Percentiles rank a stretch among this genome's conserved stretches.
phyloP scores from a whole-genome alignment of 1,284 basidiomycete species.

The Boletus sp. region DNA sequence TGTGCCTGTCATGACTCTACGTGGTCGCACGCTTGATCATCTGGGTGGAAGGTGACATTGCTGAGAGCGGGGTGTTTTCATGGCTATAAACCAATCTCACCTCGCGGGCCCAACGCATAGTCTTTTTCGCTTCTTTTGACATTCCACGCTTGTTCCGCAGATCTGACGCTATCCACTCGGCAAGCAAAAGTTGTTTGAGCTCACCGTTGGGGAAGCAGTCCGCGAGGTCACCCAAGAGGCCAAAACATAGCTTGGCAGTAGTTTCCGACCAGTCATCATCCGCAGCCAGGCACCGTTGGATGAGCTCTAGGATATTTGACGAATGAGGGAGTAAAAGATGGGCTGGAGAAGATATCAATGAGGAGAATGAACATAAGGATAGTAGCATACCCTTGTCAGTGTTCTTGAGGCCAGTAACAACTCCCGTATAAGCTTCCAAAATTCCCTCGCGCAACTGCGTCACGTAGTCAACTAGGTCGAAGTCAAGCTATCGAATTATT shows the following conservation, averaged over 20 bases:
- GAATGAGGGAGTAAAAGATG: slow-evolving; percentile 72
- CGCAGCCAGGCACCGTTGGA: slow-evolving; percentile 66
- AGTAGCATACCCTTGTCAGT: slow-evolving; percentile 63
- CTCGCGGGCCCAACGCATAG: slow-evolving; percentile 79
- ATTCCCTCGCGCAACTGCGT: slow-evolving; percentile 90
- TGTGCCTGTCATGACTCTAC: slow-evolving; percentile 36
- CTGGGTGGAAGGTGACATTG: slow-evolving; percentile 32
- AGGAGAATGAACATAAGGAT: not conserved
- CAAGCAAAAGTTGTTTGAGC: slow-evolving; percentile 75
- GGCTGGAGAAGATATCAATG: slow-evolving; percentile 37
- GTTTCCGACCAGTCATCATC: slow-evolving; percentile 86
- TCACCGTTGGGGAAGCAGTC: slow-evolving; percentile 79
- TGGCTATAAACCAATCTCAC: slow-evolving; percentile 38
- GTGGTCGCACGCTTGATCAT: slow-evolving; percentile 69
- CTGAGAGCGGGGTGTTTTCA: not conserved
- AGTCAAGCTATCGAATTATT: slow-evolving; percentile 61
- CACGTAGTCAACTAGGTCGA: slow-evolving; percentile 91
- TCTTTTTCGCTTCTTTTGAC: slow-evolving; percentile 70
- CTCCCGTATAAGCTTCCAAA: slow-evolving; percentile 94
- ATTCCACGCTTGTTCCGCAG: slow-evolving; percentile 69
- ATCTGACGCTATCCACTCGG: slow-evolving; percentile 79
- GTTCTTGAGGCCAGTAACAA: slow-evolving; percentile 86
- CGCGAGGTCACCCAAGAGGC: slow-evolving; percentile 90
- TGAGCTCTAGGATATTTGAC: slow-evolving; percentile 75
- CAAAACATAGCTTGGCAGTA: slow-evolving; percentile 73